A percentile compares a stretch with the other conserved stretches of the same genome.
phyloP scores from a whole-genome alignment of 1,284 basidiomycete species.

The Ceratobasidium sp. region DNA sequence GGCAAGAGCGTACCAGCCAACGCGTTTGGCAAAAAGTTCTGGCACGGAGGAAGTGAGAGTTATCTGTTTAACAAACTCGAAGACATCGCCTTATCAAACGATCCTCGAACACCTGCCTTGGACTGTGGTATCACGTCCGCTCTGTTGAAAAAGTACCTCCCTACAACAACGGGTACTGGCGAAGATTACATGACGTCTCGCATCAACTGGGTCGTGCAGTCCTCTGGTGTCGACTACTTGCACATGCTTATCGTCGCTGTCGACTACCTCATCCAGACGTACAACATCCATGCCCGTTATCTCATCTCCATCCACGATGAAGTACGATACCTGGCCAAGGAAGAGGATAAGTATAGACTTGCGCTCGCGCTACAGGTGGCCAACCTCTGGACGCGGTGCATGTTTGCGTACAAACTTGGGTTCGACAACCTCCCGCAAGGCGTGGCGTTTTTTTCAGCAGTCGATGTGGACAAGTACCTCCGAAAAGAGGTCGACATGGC shows the following conservation, averaged over 20 bases:
- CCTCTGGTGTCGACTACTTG: conserved; percentile 97
- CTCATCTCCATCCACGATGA: conserved; percentile 99
- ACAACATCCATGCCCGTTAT: conserved; percentile 91
- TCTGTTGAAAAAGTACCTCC: conserved; percentile 87
- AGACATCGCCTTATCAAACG: conserved; percentile 89
- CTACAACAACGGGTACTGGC: conserved; percentile 73
- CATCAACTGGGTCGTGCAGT: conserved; percentile 99
- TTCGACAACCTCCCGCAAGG: conserved; percentile 97
- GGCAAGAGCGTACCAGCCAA: conserved; percentile 84
- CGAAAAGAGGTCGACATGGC: conserved; percentile 97
- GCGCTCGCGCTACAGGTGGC: conserved; percentile 96
- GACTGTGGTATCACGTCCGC: conserved; percentile 95
- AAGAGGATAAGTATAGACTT: conserved; percentile 88
- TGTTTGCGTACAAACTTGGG: conserved; percentile 93
- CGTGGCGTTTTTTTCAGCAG: conserved; percentile 96
- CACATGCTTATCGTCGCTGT: conserved; percentile 96
- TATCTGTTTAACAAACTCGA: conserved; percentile 99
- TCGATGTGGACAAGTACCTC: conserved; percentile 92
- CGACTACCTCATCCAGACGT: conserved; percentile 87
- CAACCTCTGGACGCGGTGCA: conserved; percentile 93
- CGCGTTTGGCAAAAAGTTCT: conserved; percentile 85
- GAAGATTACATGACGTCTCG: conserved; percentile 94
- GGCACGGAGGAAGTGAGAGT: conserved; percentile 97
- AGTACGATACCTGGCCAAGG: conserved; percentile 90
- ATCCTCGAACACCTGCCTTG: conserved; percentile 91